Evolutionary conservation across 345 rosid genomes (phyloP).

Genomic region (Salix viminalis): DNA sequence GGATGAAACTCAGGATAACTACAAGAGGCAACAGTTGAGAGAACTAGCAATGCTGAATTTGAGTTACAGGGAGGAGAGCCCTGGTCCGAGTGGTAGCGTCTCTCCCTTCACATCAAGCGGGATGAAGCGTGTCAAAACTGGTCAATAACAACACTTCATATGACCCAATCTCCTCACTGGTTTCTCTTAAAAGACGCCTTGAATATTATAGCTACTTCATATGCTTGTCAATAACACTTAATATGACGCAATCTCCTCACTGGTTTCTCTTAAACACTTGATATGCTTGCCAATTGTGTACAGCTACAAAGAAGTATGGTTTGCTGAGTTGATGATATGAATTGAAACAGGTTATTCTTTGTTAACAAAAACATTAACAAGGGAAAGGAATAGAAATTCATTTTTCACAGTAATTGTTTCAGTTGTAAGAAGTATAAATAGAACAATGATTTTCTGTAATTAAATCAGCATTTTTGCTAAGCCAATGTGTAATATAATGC

Average conservation of each 20-base stretch:
- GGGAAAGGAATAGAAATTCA: background rate
- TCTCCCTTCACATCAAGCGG: constrained; percentile 88
- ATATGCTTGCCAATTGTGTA: constrained; percentile 27
- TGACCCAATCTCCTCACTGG: constrained; percentile 3
- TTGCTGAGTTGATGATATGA: background rate
- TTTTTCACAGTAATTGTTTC: background rate
- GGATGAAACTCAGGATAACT: constrained; percentile 89
- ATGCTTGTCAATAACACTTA: constrained; percentile 10
- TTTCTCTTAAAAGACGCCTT: background rate
- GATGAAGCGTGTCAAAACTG: constrained; percentile 90
- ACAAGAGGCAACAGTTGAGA: constrained; percentile 87
- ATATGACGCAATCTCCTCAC: background rate
- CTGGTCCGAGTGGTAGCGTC: constrained; percentile 77
- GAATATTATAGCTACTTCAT: background rate
- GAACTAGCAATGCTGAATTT: constrained; percentile 85
- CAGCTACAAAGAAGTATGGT: constrained; percentile 14
- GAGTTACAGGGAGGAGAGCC: constrained; percentile 82
- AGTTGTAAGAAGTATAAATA: background rate
- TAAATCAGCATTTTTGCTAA: background rate
- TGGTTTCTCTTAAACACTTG: background rate
- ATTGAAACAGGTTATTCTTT: background rate
- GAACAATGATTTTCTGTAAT: background rate
- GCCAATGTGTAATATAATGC: background rate
- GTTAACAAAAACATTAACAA: background rate
- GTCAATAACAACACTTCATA: constrained; percentile 39